A percentile compares a stretch with the other conserved stretches of the same genome.
These are phyloP conservation scores for Rhodamnia argentea DNA, from an alignment of 345 rosid genomes.

Conservation along the genomic window DNA sequence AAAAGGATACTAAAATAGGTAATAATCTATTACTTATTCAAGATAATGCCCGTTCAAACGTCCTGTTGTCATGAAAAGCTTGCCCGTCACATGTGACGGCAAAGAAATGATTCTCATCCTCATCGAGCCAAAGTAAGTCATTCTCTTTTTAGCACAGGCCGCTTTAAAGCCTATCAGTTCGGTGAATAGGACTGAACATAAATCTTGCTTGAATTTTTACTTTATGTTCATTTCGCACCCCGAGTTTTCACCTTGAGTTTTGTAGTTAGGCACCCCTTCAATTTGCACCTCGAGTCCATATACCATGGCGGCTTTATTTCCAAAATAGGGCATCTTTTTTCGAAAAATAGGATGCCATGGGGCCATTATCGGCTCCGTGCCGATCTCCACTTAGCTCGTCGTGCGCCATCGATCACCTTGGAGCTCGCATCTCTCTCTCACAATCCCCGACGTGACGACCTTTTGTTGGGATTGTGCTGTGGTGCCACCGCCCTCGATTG, in stretches of 20 bases:
- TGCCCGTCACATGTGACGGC: background rate
- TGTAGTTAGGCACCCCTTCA: background rate
- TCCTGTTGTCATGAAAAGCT: background rate
- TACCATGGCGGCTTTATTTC: background rate
- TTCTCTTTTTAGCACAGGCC: background rate
- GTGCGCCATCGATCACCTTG: background rate
- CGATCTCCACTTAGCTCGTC: background rate
- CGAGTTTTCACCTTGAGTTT: background rate
- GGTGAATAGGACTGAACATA: background rate
- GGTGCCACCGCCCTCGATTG: background rate
- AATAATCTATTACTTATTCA: background rate
- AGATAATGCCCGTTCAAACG: background rate
- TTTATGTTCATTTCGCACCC: background rate
- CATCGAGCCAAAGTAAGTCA: background rate
- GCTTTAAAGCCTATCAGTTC: background rate
- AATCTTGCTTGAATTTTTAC: background rate
- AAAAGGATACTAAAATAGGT: background rate
- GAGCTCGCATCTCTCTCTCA: background rate
- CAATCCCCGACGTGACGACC: background rate
- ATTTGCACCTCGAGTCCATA: background rate
- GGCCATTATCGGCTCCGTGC: background rate
- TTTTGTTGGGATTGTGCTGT: background rate
- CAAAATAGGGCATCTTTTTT: background rate
- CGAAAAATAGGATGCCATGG: background rate
- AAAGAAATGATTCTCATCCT: background rate